Conservation (phyloP, 169 alveolate genomes). For the Sarcocystis neurona region DNA sequence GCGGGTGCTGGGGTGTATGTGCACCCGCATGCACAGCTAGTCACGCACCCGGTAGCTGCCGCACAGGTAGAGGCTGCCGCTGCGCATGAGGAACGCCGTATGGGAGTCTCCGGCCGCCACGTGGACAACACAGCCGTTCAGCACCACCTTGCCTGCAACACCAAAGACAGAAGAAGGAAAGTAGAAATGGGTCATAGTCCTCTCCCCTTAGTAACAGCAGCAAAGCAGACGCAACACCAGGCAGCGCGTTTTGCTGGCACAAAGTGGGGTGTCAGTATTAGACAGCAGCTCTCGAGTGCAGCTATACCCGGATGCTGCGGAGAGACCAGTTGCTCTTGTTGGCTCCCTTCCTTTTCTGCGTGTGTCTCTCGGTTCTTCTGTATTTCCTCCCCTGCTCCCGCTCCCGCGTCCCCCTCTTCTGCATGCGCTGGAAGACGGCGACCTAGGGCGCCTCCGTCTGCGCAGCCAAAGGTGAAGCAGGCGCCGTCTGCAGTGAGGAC, state of each 20-base stretch:
- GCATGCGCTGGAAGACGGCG: no score
- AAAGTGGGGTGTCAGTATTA: no score
- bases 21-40: no score
- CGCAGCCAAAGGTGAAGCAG: slow-evolving; percentile 54
- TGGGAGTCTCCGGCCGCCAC: slow-evolving; percentile 60
- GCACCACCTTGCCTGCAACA: slow-evolving; percentile 15
- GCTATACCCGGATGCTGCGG: no score
- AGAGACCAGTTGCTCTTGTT: no score
- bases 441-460: slow-evolving; percentile 51
- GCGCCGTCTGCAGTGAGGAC: slow-evolving; percentile 42
- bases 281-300: no score
- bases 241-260: no score
- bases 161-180: not conserved
- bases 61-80: slow-evolving; percentile 35
- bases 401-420: no score
- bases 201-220: not conserved
- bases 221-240: not conserved
- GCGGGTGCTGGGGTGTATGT: no score
- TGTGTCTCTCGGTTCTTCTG: no score
- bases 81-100: slow-evolving; percentile 51
- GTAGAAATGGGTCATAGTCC: not conserved
- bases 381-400: no score
- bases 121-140: not conserved
- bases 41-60: slow-evolving; percentile 54
- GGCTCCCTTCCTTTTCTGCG: no score